Evolutionary conservation across 139 green algal species (phyloP).

Genomic region (Trebouxia sp.): DNA sequence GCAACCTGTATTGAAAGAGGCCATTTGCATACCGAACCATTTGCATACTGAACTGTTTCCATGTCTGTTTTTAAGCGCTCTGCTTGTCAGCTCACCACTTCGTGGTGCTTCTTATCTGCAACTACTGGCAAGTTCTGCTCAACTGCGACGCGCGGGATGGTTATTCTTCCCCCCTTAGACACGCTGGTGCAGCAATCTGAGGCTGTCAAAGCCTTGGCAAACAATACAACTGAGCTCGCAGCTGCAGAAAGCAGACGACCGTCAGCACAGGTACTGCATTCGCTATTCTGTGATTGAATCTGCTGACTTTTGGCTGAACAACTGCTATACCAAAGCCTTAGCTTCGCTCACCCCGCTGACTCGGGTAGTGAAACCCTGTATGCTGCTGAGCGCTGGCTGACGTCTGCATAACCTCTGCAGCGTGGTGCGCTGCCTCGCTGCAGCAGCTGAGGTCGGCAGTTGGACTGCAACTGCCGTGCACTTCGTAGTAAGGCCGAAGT

Average conservation of each 20-base stretch:
- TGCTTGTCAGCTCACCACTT: constrained; percentile 17
- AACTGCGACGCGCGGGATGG: constrained; percentile 4
- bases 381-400: not conserved
- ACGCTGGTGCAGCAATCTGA: constrained; percentile 3
- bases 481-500: not conserved
- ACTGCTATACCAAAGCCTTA: too few species aligned
- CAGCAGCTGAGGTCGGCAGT: not conserved
- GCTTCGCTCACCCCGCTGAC: not conserved
- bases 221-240: not conserved
- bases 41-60: not conserved
- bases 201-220: constrained; percentile 26
- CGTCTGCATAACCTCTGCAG: not conserved
- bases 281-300: not conserved
- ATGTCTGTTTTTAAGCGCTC: not conserved
- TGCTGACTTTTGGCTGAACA: too few species aligned
- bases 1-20: not conserved
- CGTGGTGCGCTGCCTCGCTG: not conserved
- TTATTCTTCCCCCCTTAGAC: constrained; percentile 15
- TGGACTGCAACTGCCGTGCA: not conserved
- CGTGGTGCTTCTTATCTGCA: constrained; percentile 8
- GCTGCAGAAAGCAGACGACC: not conserved
- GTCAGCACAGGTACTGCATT: not conserved
- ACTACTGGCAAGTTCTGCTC: constrained; percentile 23
- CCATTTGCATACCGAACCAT: not conserved
- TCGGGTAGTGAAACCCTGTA: not conserved